Percentiles rank a stretch among this genome's conserved stretches.
Conservation (phyloP, 345 rosid species). For the Aquilaria yunnanensis region DNA sequence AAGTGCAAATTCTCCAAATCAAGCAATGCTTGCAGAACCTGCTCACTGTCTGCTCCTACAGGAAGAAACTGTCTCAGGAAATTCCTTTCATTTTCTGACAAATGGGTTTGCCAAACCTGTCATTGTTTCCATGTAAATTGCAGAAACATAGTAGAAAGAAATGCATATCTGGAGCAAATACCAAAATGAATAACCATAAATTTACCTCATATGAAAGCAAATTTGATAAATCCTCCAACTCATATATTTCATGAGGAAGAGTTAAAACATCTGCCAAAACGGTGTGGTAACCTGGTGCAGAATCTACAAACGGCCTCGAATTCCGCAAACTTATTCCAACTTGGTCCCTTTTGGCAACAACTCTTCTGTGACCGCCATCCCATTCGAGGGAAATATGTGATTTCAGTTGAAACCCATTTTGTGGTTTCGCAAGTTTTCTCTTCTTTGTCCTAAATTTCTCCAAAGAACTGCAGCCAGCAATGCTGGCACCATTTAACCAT, state of each 20-base stretch:
- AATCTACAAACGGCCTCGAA: slow-evolving; percentile 50
- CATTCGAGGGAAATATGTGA: slow-evolving; percentile 82
- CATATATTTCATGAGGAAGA: slow-evolving; percentile 62
- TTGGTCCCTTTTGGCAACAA: slow-evolving; percentile 84
- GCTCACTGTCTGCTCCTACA: slow-evolving; percentile 40
- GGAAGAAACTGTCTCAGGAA: slow-evolving; percentile 81
- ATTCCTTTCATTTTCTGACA: slow-evolving; percentile 67
- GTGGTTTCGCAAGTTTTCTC: slow-evolving; percentile 41
- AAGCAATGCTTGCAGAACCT: slow-evolving; percentile 55
- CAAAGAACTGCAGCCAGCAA: slow-evolving; percentile 42
- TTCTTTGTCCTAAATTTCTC: slow-evolving; percentile 61
- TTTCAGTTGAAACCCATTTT: slow-evolving; percentile 41
- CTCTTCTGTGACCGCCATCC: slow-evolving; percentile 54
- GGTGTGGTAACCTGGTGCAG: slow-evolving; percentile 29
- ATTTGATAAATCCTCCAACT: slow-evolving; percentile 54
- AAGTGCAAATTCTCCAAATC: slow-evolving; percentile 74
- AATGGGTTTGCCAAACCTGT: slow-evolving; percentile 66
- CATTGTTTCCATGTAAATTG: slow-evolving; percentile 11
- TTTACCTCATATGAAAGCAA: slow-evolving; percentile 80
- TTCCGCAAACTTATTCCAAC: slow-evolving; percentile 63
- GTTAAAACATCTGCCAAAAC: slow-evolving; percentile 58
- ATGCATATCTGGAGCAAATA: slow-evolving; percentile 12
- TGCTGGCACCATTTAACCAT: slow-evolving; percentile 55
- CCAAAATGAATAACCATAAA: not conserved
- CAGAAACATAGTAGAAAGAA: slow-evolving; percentile 7